Conservation (phyloP, 371 early-diverging fungal genomes). For the Lichtheimia corymbifera region DNA sequence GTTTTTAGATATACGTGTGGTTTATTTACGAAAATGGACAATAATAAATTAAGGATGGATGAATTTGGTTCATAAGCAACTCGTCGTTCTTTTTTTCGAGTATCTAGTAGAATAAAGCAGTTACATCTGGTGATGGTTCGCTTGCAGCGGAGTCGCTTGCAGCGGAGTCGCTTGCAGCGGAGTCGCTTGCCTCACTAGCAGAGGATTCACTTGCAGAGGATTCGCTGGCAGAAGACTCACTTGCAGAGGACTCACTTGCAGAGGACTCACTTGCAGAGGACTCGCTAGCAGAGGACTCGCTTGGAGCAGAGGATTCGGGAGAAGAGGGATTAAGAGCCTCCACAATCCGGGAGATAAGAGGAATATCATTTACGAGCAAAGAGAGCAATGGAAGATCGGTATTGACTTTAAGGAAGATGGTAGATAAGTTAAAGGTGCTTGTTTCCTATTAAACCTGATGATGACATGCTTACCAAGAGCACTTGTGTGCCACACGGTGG, state of each 20-base stretch:
- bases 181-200: background rate
- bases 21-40: background rate
- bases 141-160: background rate
- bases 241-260: too few species aligned
- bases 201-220: background rate
- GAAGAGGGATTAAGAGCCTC: too few species aligned
- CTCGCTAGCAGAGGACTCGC: too few species aligned
- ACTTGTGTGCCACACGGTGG: background rate
- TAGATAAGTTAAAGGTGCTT: background rate
- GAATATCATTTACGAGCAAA: background rate
- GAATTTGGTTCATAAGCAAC: too few species aligned
- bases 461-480: background rate
- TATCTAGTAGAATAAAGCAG: too few species aligned
- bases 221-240: background rate
- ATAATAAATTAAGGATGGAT: background rate
- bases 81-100: too few species aligned
- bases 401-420: background rate
- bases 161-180: background rate
- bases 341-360: background rate
- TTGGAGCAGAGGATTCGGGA: too few species aligned
- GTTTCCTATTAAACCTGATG: background rate
- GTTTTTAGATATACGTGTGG: background rate
- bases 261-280: too few species aligned
- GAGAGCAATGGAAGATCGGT: constrained; percentile 3
- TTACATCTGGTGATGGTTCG: background rate